Base-by-base conservation (phyloP, 352 stramenopile species). In the Phytopythium mirpurense region DNA sequence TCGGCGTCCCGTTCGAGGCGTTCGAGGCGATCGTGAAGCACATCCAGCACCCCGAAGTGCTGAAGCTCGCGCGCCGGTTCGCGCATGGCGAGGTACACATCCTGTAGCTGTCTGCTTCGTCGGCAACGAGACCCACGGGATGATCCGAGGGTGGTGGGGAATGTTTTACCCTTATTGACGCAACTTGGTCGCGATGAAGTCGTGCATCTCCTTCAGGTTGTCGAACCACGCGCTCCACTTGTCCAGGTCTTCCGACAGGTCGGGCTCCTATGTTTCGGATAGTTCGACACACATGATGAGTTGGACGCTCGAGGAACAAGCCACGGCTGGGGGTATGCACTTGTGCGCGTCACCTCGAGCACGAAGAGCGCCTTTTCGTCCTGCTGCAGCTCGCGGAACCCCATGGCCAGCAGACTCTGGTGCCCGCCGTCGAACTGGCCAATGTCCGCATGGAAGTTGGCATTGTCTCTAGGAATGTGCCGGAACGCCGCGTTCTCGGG, bases 191-290 rank as follows among this genome's bases (percentile, higher is more conserved):
- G 62, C 62, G 12, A 83, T 53, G n/a, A 78, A 50, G 32, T 63
- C 68, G 51, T 77, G 75, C 72, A 91, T 78, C 31, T 67, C 74
- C 55, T 84, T 90, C 14, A 94, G 59, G 18, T 61, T 64, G 35
- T 92, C 79, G 57, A 92, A 94, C 83, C 83, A 94, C 32, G 65
- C 57, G 55, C 78, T 94, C 83, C 83, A 94, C 14, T 63, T 67
- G 55, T 94, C 78, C 21, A 94, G 58, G 60, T 94, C 83, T 50
- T 72, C 64, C 7, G 68, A 73, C 51, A 94, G 56, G 49, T 94
- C 74, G 0, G 83, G 81, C 53, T 94, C 81, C 74, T 91, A 45
- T 15, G 32, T n/a, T 15, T 15, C 32, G 14, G 14, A 15, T 10
- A 36, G 32, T 15, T 36, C 11, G 7, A 16, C 32, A 32, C 29